Conservation (phyloP, 495 filamentous ascomycete genomes). For the Daldinia grandis region DNA sequence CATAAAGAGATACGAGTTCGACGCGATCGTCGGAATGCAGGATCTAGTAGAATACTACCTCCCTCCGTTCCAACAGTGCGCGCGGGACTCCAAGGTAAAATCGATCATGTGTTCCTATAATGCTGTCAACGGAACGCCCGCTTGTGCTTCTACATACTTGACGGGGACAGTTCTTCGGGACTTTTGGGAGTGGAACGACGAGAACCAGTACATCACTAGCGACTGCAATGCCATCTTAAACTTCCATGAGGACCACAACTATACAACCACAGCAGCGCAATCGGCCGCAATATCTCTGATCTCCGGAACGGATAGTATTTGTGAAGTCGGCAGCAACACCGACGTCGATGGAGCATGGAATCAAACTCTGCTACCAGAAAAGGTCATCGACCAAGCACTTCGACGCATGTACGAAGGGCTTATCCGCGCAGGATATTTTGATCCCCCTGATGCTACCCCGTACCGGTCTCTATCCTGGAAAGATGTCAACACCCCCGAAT, state of each 20-base stretch:
- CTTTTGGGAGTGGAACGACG: slow-evolving; percentile 57
- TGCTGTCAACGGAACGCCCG: slow-evolving; percentile 54
- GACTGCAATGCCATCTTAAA: slow-evolving; percentile 58
- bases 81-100: slow-evolving; percentile 54
- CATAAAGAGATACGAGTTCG: slow-evolving; percentile 48
- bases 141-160: slow-evolving; percentile 54
- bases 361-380: slow-evolving; percentile 43
- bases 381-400: slow-evolving; percentile 47
- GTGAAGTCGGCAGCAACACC: slow-evolving; percentile 43
- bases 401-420: slow-evolving; percentile 48
- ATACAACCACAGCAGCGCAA: slow-evolving; percentile 42
- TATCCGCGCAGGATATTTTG: slow-evolving; percentile 50
- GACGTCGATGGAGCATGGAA: slow-evolving; percentile 46
- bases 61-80: slow-evolving; percentile 57
- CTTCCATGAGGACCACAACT: slow-evolving; percentile 50
- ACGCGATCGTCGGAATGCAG: slow-evolving; percentile 52
- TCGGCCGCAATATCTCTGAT: slow-evolving; percentile 49
- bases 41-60: slow-evolving; percentile 59
- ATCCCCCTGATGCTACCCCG: slow-evolving; percentile 38
- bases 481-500: slow-evolving; percentile 45
- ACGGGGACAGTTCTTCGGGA: slow-evolving; percentile 54
- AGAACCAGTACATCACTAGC: slow-evolving; percentile 53
- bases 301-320: slow-evolving; percentile 52
- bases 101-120: slow-evolving; percentile 61
- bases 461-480: slow-evolving; percentile 45